These are phyloP conservation scores for Pichia nanzhaoensis DNA, from an alignment of 805 yeast genomes.

Conservation along the genomic window DNA sequence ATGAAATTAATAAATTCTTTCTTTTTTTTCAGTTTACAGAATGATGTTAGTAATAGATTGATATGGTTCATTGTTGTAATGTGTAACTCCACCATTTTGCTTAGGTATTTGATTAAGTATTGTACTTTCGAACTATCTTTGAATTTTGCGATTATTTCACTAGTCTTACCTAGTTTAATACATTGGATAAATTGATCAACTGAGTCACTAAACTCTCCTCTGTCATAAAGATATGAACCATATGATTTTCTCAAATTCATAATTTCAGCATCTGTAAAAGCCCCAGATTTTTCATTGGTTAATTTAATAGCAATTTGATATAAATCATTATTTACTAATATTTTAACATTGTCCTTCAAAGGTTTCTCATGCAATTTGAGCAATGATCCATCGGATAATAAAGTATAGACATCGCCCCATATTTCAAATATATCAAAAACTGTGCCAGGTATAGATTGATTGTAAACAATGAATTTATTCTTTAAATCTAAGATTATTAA, in stretches of 20 bases:
- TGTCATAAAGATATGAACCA: slow-evolving; percentile 67
- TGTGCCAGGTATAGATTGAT: slow-evolving; percentile 58
- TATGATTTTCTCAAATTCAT: slow-evolving; percentile 45
- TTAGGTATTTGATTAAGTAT: slow-evolving; percentile 56
- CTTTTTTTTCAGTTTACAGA: slow-evolving; percentile 64
- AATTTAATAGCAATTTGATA: slow-evolving; percentile 67
- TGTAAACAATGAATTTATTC: slow-evolving; percentile 65
- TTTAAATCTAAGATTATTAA: slow-evolving; percentile 61
- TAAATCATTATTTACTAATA: slow-evolving; percentile 61
- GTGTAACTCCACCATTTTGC: slow-evolving; percentile 47
- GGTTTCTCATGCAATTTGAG: slow-evolving; percentile 62
- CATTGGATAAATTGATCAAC: slow-evolving; percentile 62
- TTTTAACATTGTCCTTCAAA: slow-evolving; percentile 59
- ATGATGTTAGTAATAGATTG: slow-evolving; percentile 69
- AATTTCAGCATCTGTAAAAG: slow-evolving; percentile 26
- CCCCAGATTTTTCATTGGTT: slow-evolving; percentile 35
- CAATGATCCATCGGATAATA: slow-evolving; percentile 72
- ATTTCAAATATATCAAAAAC: slow-evolving; percentile 51
- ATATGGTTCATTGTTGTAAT: slow-evolving; percentile 73
- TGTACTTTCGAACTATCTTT: slow-evolving; percentile 69
- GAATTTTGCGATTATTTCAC: slow-evolving; percentile 72
- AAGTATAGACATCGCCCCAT: slow-evolving; percentile 51
- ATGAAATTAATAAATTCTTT: slow-evolving; percentile 55
- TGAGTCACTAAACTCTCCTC: slow-evolving; percentile 61
- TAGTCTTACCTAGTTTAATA: slow-evolving; percentile 46